Evolutionary conservation across 805 yeast species (phyloP), one percentile per base, ranked within the genome.

Genomic region (Pichia eremophila): DNA sequence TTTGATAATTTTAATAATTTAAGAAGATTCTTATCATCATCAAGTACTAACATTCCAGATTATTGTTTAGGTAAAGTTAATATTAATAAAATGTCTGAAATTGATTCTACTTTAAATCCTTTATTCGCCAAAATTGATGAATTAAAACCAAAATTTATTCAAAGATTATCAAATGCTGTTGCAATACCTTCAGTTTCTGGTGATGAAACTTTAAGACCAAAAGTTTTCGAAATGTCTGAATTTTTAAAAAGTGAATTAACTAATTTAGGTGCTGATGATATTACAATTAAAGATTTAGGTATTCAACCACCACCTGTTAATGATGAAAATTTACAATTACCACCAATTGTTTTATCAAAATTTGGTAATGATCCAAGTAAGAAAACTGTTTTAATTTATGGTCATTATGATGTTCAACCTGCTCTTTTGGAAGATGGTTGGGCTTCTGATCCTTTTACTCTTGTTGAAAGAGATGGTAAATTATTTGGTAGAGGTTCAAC

Each of bases 391-490:
- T 75, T 95, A 54, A 81, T 93, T 39, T 93, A 93, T 64, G 99
- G 98, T 43, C 99, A 93, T 66, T 91, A 91, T 68, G 99, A 93
- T 60, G 99, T 93, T 53, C 99, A 93, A 72, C 99, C 99, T 11
- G 99, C 99, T 17, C 69, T 76, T 31, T 56, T 70, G 49, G 95
- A 85, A 57, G 99, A 93, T 63, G 99, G 99, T 38, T 93, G 99
- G 99, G 72, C 74, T 59, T 78, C 93, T 40, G 96, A 90, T 53
- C 99, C 99, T 10, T 93, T 93, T 68, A 72, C 69, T 47, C 70
- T 93, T 60, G 74, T 77, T 52, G 86, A 81, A 62, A 78, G 78
- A 55, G 83, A 79, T 54, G 83, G 73, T 44, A 74, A 83, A 53
- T 72, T 93, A 60, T 79, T 77, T 59, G 99, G 97, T 43, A 81